Conservation (phyloP, 768 basidiomycete genomes). For the Sporobolomyces phaffii region DNA sequence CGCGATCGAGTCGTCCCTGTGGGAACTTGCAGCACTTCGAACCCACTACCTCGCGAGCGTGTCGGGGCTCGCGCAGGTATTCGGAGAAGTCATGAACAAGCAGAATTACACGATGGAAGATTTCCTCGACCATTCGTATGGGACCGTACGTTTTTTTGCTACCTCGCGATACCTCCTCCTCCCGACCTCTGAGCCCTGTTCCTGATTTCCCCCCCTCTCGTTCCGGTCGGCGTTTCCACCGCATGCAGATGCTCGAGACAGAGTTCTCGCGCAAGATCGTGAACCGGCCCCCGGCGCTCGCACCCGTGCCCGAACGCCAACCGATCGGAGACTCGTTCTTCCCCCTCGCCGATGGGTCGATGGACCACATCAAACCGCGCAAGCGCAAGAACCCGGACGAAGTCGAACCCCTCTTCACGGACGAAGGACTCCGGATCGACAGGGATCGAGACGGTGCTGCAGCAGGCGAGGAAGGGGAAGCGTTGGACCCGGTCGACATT, state of each 20-base stretch:
- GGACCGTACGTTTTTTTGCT: slow-evolving; percentile 44
- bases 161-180: no score
- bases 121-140: slow-evolving; percentile 80
- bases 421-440: neutral
- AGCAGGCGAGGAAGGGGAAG: slow-evolving; percentile 36
- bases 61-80: slow-evolving; percentile 79
- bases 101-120: slow-evolving; percentile 85
- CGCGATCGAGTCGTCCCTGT: slow-evolving; percentile 79
- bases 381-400: slow-evolving; percentile 3
- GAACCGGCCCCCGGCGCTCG: slow-evolving; percentile 61
- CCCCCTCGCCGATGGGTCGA: slow-evolving; percentile 10
- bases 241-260: slow-evolving; percentile 70
- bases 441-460: slow-evolving; percentile 6
- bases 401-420: neutral
- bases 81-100: slow-evolving; percentile 86
- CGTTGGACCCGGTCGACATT: slow-evolving; percentile 30
- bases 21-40: slow-evolving; percentile 78
- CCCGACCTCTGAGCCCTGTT: no score
- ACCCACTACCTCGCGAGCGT: slow-evolving; percentile 79
- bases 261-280: slow-evolving; percentile 67
- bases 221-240: neutral
- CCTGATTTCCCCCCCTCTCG: neutral
- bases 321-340: slow-evolving; percentile 40
- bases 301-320: slow-evolving; percentile 32
- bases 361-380: slow-evolving; percentile 5